Evolutionary conservation across 768 basidiomycete genomes (phyloP).

Genomic region (Phaffia tasmanica): DNA sequence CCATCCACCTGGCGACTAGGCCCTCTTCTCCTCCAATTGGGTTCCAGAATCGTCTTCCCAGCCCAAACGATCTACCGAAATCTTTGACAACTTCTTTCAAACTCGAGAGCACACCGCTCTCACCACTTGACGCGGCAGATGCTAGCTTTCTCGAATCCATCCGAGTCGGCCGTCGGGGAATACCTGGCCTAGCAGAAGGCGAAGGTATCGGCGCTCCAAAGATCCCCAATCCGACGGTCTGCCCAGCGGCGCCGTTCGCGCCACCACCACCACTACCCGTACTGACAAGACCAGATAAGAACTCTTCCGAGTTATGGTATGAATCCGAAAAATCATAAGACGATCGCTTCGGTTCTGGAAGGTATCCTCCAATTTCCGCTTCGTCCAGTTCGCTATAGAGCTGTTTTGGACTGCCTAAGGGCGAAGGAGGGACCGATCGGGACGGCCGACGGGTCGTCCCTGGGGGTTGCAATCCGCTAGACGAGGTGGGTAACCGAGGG

Average conservation of each 20-base stretch:
- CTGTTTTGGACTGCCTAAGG: not conserved
- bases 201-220: not conserved
- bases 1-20: not conserved
- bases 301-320: not conserved
- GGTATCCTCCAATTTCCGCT: not conserved
- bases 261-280: not conserved
- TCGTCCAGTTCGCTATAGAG: not conserved
- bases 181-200: no score
- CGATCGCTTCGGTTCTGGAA: not conserved
- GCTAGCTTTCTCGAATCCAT: no score
- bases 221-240: not conserved
- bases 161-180: no score
- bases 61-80: not conserved
- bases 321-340: not conserved
- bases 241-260: not conserved
- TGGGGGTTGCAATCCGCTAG: conserved; percentile 16
- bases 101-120: not conserved
- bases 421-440: conserved; percentile 8
- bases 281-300: not conserved
- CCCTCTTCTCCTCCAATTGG: not conserved
- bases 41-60: not conserved
- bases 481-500: not conserved
- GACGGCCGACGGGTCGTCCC: conserved; percentile 13
- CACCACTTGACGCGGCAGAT: not conserved
- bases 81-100: not conserved